Base-by-base conservation (phyloP, 129 eudicot species). In the Flaveria brownii region DNA sequence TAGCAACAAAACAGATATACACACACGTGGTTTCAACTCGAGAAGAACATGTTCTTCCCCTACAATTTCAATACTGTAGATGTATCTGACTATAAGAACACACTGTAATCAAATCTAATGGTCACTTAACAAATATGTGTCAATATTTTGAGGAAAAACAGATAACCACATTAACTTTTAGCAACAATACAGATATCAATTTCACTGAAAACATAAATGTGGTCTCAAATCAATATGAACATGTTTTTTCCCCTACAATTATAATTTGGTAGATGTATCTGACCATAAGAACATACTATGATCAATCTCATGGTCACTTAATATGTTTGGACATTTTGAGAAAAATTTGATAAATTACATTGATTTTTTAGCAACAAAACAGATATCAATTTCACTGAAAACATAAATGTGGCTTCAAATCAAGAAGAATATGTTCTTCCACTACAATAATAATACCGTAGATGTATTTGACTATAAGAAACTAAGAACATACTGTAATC, bases 221-320 rank as follows among this genome's bases (percentile, higher is more conserved):
- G 25, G 43, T 6, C 42, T 73, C 16, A 39, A 73, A 59, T 73
- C 57, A 67, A 73, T 39, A 73, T 57, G 4, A 10, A 73, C 77
- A 22, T 41, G 77, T 36, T 56, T 36, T 36, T 73, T 55, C 42
- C 10, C 13, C 41, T 36, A 20, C 54, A 73, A 56, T 70, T 51
- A 51, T 25, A 71, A 41, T 1, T 36, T 26, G 5, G 56, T 9
- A 77, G 52, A 62, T 15, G 20, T 36, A 36, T 36, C 5, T 43
- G 11, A 62, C 20, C 52, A 63, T 42, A 2, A 4, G 4, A 41
- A n/a, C 50, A 51, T 51, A 14, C 30, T 25, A 14, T 42, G 13
- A 62, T 33, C 0, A 14, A 65, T 9, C 63, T 36, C 41, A 36
- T 36, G 41, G 30, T 20, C 13, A 56, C 41, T 36, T 36, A 56